phyloP scores from a whole-genome alignment of 805 yeast species.

The Wickerhamomyces ciferrii region DNA sequence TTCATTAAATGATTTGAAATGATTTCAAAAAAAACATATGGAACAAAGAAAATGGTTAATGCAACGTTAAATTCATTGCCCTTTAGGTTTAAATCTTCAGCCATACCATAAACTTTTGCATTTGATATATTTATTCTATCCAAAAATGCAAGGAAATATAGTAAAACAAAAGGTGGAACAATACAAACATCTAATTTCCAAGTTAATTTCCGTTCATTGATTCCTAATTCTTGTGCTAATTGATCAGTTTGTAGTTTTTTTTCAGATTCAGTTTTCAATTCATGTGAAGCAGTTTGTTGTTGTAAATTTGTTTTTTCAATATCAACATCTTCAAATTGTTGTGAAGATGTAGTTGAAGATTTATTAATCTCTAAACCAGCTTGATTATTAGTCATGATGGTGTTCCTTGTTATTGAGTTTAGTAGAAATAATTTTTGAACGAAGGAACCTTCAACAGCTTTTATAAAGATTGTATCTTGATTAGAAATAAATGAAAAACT shows the following conservation, averaged over 20 bases:
- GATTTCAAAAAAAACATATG: slow-evolving; percentile 35
- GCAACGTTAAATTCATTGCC: slow-evolving; percentile 38
- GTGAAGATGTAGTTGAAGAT: background rate
- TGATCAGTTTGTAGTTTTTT: slow-evolving; percentile 18
- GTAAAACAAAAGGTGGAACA: slow-evolving; percentile 69
- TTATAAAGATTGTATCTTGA: too few species aligned
- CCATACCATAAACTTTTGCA: slow-evolving; percentile 71
- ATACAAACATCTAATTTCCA: slow-evolving; percentile 64
- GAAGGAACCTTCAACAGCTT: too few species aligned
- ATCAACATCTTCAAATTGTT: background rate
- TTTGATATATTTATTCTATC: slow-evolving; percentile 82
- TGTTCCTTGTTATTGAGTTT: too few species aligned
- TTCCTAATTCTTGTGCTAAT: slow-evolving; percentile 39
- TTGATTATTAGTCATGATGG: too few species aligned
- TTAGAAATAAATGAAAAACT: too few species aligned
- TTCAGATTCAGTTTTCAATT: slow-evolving; percentile 15
- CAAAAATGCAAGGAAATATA: slow-evolving; percentile 71
- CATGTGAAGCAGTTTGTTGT: background rate
- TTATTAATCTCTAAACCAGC: background rate
- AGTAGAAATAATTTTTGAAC: too few species aligned
- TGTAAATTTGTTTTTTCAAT: background rate
- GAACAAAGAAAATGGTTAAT: slow-evolving; percentile 41
- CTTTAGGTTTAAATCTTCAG: slow-evolving; percentile 43
- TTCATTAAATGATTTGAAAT: slow-evolving; percentile 33
- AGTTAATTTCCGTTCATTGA: slow-evolving; percentile 52